phyloP scores from a whole-genome alignment of 345 rosid genomes.

The Brassica rapa region DNA sequence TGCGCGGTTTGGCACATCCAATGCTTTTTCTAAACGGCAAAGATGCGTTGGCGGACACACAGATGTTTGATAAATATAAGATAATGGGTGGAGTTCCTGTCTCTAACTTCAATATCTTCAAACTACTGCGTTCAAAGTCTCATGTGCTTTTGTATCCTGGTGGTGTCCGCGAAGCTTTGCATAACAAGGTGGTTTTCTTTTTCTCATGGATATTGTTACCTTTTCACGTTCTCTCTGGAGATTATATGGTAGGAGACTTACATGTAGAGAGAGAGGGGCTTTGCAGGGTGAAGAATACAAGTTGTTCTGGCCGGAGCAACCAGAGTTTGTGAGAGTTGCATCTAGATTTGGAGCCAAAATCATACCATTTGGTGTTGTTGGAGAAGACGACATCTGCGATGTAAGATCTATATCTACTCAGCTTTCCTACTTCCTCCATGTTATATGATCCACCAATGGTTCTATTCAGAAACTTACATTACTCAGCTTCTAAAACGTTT shows the following conservation, averaged over 20 bases:
- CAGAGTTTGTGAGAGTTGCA: constrained; percentile 88
- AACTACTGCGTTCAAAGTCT: constrained; percentile 61
- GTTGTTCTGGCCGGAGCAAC: constrained; percentile 72
- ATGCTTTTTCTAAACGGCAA: constrained; percentile 43
- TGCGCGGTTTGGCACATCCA: constrained; percentile 79
- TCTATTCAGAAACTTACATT: neutral
- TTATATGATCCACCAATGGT: neutral
- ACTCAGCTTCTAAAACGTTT: neutral
- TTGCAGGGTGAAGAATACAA: constrained; percentile 80
- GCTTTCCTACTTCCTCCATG: neutral
- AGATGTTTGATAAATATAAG: constrained; percentile 49
- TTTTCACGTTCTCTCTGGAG: neutral
- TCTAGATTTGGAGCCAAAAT: constrained; percentile 81
- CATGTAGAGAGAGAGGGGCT: neutral
- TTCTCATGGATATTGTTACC: neutral
- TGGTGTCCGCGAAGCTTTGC: constrained; percentile 82
- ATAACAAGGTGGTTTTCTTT: constrained; percentile 56
- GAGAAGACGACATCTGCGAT: constrained; percentile 71
- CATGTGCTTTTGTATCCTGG: constrained; percentile 81
- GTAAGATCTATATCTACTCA: constrained; percentile 41
- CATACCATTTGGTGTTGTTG: constrained; percentile 77
- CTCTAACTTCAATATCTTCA: constrained; percentile 57
- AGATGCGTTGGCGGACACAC: constrained; percentile 1
- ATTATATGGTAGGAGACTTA: neutral
- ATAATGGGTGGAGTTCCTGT: constrained; percentile 78